Evolutionary conservation across 768 basidiomycete genomes (phyloP), one percentile per base, ranked within the genome.

Genomic region (Trametes elegans): DNA sequence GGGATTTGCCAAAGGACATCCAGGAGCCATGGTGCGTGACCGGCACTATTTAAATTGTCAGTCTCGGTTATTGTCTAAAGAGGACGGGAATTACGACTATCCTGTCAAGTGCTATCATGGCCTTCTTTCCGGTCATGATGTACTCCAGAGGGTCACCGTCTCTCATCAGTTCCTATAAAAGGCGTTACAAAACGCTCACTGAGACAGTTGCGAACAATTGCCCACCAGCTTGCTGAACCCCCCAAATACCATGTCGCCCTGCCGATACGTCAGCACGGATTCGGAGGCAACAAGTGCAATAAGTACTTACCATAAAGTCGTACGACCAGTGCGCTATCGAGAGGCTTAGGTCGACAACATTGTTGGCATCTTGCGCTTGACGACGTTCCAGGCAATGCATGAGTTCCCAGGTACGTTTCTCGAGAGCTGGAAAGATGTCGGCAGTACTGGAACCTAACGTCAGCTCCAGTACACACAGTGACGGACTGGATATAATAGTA

Each of bases 1-100:
- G 71, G 71, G 0, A 73, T 46, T 24, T 64, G 57, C 61, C 65
- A 68, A 10, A 66, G 38, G 21, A 74, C 59, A 49, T 72, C 68
- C 27, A 71, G 57, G 8, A 74, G 48, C 46, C 64, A 68, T 2
- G 70, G 71, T 0, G 63, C 58, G 60, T 68, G 64, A 7, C 71
- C 70, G 10, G 72, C 36, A 23, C 71, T 73, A n/a, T n/a, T n/a
- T 4, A 42, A 18, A 9, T 24, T 42, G 24, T 3, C 11, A 7
- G 8, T 27, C 13, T 2, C 14, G 14, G 24, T 14, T 2, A 26
- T 7, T 26, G 4, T 14, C 13, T 1, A 9, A 23, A 27, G 5
- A 13, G 11, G n/a, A n/a, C n/a, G n/a, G n/a, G 24, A 27, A 26
- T 5, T 14, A 43, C 4, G 5, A 52, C 64, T 34, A 42, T 70